Base-by-base conservation (phyloP, 129 eudicot species). In the Solidago caesia region DNA sequence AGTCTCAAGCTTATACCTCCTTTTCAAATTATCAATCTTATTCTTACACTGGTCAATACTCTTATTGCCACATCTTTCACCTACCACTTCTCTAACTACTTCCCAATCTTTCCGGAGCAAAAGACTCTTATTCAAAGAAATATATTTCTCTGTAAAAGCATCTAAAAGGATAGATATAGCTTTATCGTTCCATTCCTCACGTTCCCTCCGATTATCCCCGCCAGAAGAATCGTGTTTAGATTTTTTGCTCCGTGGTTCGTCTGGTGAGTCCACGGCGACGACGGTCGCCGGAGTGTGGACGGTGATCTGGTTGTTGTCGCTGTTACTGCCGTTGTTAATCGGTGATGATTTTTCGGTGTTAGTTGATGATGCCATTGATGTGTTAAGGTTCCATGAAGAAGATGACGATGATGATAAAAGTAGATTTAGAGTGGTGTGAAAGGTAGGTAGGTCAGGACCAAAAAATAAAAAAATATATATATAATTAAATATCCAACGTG, bases 1-100 rank as follows among this genome's bases (percentile, higher is more conserved):
- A 0, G 73, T 68, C 64, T 84, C 87, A 0, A 77, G 53, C 67
- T 84, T 84, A 62, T 71, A 84, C 72, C 87, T 80, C 15, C 80
- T 84, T 79, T 84, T 84, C 82, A 84, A 61, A 80, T 84, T 84
- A 39, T 84, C 87, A 46, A 84, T 62, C 62, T 84, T 84, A 52
- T 84, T 84, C 79, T 84, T 84, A 16, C 87, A 84, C 70, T 84
- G 87, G 59, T 80, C 84, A 5, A 84, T 58, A 52, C 82, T 84
- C 77, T 84, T 42, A 29, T 80, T 76, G 12, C 73, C 87, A 4
- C 76, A 56, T 1, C 65, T 71, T 51, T 69, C 77, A 2, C 72
- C 77, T 0, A 84, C 87, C 70, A 58, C 21, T 14, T 75, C 79
- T 46, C 63, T 79, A 70, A 80, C 87, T 69, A 71, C 82, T 29